These are phyloP conservation scores for Boletus vinaceobasis DNA, from an alignment of 768 basidiomycete species.

Conservation along the genomic window DNA sequence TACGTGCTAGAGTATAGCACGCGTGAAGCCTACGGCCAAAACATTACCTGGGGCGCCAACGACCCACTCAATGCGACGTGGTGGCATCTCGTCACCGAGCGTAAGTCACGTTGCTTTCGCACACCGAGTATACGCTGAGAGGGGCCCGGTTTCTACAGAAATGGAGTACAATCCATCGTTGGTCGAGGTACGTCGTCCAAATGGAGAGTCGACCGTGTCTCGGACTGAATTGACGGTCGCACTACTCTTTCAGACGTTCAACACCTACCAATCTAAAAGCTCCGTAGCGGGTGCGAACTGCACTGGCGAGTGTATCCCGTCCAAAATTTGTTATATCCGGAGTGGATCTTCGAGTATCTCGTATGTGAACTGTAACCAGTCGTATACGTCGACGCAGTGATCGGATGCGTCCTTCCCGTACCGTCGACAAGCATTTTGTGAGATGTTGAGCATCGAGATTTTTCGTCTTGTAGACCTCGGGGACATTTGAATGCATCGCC, in stretches of 20 bases:
- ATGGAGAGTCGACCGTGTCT: not conserved
- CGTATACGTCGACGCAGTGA: constrained; percentile 58
- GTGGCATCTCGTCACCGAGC: constrained; percentile 76
- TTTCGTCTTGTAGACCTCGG: not conserved
- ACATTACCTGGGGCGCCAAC: constrained; percentile 49
- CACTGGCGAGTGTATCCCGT: constrained; percentile 50
- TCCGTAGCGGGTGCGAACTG: constrained; percentile 52
- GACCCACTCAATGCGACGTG: constrained; percentile 76
- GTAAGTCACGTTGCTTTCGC: constrained; percentile 30
- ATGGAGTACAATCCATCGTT: constrained; percentile 22
- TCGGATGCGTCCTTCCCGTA: not conserved
- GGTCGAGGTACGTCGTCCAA: constrained; percentile 16
- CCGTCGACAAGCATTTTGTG: too few relatives aligned
- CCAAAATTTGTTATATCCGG: constrained; percentile 71
- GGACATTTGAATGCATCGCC: too few relatives aligned
- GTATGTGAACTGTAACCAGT: constrained; percentile 53
- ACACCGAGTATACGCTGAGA: not conserved
- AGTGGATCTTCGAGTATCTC: constrained; percentile 63
- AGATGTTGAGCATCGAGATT: not conserved
- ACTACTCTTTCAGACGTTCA: constrained; percentile 45
- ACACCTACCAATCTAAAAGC: constrained; percentile 66
- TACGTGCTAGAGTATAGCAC: constrained; percentile 63
- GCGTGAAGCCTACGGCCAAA: constrained; percentile 58
- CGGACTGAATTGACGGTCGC: not conserved
- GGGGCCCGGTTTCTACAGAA: constrained; percentile 3